Conservation (phyloP, 2,329 filamentous ascomycete genomes). For the Aureobasidium namibiae region DNA sequence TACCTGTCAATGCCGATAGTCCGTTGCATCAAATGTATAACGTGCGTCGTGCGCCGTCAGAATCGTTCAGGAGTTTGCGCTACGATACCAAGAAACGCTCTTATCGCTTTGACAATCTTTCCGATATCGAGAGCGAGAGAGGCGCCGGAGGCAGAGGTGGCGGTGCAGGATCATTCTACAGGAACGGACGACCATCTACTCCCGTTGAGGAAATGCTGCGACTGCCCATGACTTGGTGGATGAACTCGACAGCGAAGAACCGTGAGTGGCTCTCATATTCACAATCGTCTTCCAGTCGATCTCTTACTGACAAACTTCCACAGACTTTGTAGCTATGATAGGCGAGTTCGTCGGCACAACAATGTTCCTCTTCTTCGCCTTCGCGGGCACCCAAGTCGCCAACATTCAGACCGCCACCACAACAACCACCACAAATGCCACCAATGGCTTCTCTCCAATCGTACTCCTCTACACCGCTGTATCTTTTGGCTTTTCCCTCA, state of each 20-base stretch:
- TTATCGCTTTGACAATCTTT: neutral
- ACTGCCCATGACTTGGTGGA: constrained; percentile 12
- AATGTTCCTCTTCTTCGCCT: constrained; percentile 42
- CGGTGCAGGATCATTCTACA: neutral
- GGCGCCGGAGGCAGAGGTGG: neutral
- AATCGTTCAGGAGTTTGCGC: neutral
- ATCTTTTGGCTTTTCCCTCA: constrained; percentile 16
- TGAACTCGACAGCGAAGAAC: constrained; percentile 12
- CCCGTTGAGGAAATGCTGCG: neutral
- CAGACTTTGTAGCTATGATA: constrained; percentile 18
- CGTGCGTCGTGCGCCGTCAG: neutral
- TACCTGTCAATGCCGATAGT: neutral
- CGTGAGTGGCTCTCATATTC: neutral
- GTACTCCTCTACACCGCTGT: constrained; percentile 14
- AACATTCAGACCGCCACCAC: constrained; percentile 36
- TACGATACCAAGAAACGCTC: neutral
- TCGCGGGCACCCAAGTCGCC: constrained; percentile 39
- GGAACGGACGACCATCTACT: neutral
- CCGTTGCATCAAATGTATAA: neutral
- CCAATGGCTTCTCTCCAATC: constrained; percentile 7
- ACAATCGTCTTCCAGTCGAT: no score
- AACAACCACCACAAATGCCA: constrained; percentile 7
- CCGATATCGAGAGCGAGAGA: constrained; percentile 2
- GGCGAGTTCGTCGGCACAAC: constrained; percentile 48
- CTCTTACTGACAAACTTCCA: neutral